These are phyloP conservation scores for Fomitopsis pulvina DNA, from an alignment of 768 basidiomycete species.

Conservation along the genomic window DNA sequence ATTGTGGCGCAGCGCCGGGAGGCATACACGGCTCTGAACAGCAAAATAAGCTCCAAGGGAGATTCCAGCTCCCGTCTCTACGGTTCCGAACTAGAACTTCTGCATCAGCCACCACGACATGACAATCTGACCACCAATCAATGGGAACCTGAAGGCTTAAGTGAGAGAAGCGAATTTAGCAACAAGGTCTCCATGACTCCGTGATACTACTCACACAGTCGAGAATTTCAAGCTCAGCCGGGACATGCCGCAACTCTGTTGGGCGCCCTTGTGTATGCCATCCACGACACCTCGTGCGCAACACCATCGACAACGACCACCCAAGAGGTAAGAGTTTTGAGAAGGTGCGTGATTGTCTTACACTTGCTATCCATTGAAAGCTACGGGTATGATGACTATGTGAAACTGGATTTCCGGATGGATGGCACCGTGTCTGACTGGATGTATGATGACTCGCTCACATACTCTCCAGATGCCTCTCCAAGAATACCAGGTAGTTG, in stretches of 20 bases:
- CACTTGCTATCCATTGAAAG: neutral
- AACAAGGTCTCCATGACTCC: too few relatives aligned
- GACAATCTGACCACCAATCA: slow-evolving; percentile 39
- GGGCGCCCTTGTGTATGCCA: neutral
- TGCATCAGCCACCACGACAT: slow-evolving; percentile 27
- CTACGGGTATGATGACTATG: neutral
- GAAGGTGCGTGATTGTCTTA: slow-evolving; percentile 12
- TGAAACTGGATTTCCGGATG: slow-evolving; percentile 23
- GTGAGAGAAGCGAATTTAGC: too few relatives aligned
- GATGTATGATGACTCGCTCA: slow-evolving; percentile 16
- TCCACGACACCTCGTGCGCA: slow-evolving; percentile 8
- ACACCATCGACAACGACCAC: slow-evolving; percentile 16
- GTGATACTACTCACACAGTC: too few relatives aligned
- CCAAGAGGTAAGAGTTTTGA: slow-evolving; percentile 15
- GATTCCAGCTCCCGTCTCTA: slow-evolving; percentile 25
- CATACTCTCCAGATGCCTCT: slow-evolving; percentile 57
- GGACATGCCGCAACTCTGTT: neutral
- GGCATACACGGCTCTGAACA: too few relatives aligned
- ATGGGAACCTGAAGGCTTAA: slow-evolving; percentile 6
- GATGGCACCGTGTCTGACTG: slow-evolving; percentile 22
- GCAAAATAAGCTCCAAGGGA: slow-evolving; percentile 24
- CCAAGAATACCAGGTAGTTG: slow-evolving; percentile 94
- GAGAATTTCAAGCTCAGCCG: neutral
- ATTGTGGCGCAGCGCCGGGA: too few relatives aligned
- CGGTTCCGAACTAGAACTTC: slow-evolving; percentile 21